phyloP scores from a whole-genome alignment of 1,284 basidiomycete genomes.

The Apiotrichum brassicae region DNA sequence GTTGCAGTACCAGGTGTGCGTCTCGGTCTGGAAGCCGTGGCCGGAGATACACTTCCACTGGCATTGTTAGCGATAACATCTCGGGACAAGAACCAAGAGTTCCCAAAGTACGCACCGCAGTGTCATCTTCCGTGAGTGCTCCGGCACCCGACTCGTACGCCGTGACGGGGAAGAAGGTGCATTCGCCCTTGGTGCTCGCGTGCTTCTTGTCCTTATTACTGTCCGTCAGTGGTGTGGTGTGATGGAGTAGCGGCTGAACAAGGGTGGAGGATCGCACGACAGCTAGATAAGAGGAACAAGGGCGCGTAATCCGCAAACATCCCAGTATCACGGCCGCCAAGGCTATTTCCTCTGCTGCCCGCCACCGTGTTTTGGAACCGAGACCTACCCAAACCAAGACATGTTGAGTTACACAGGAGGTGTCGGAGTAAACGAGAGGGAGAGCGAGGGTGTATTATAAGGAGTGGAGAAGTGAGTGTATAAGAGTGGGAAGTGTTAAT shows the following conservation, averaged over 20 bases:
- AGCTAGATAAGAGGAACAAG: too few species aligned
- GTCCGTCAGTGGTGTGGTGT: not conserved
- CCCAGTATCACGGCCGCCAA: too few species aligned
- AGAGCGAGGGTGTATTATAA: not conserved
- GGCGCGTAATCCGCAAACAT: too few species aligned
- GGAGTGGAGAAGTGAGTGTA: not conserved
- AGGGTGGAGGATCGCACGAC: not conserved
- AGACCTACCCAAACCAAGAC: constrained; percentile 14
- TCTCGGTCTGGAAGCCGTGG: constrained; percentile 83
- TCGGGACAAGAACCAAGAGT: too few species aligned
- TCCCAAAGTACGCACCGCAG: constrained; percentile 38
- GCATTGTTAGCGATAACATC: not conserved
- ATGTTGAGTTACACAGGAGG: not conserved
- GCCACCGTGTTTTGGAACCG: not conserved
- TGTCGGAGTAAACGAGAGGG: not conserved
- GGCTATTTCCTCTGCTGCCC: not conserved
- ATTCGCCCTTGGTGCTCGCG: not conserved
- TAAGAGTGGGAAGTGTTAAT: not conserved
- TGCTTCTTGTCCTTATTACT: not conserved
- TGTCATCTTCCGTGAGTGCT: constrained; percentile 38
- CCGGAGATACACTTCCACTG: constrained; percentile 66
- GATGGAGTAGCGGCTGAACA: not conserved
- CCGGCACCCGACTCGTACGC: constrained; percentile 42
- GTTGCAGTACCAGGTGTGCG: constrained; percentile 81
- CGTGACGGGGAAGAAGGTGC: constrained; percentile 75